These are phyloP conservation scores for Aspergillus brasiliensis DNA, from an alignment of 2,329 filamentous ascomycete genomes.

Conservation along the genomic window DNA sequence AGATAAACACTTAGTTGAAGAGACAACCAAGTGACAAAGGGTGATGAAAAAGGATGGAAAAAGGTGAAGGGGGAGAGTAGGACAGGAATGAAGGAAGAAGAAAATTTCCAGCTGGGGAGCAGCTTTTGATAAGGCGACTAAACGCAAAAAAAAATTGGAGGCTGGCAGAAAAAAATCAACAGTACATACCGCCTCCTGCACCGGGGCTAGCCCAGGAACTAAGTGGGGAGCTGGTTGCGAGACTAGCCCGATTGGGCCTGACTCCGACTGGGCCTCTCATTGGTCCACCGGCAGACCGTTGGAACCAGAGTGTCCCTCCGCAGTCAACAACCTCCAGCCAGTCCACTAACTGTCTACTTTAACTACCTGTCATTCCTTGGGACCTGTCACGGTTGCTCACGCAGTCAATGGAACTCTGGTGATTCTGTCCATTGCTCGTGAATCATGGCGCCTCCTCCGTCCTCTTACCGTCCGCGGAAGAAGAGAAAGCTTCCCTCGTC, in stretches of 20 bases:
- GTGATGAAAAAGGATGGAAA: constrained; percentile 12
- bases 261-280: background rate
- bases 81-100: constrained; percentile 24
- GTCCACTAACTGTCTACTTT: too few relatives aligned
- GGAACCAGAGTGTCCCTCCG: background rate
- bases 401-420: constrained; percentile 26
- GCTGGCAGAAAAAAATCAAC: constrained; percentile 31
- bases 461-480: constrained; percentile 48
- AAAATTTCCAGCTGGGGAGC: constrained; percentile 25
- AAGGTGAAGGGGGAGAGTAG: constrained; percentile 12
- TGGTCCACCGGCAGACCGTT: background rate
- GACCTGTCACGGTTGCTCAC: background rate
- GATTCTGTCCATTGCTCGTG: constrained; percentile 14
- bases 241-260: background rate
- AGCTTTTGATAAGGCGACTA: constrained; percentile 31
- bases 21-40: constrained; percentile 20
- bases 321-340: background rate
- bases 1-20: constrained; percentile 16
- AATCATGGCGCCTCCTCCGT: constrained; percentile 33
- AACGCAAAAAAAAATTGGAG: constrained; percentile 34
- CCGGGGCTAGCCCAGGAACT: constrained; percentile 19
- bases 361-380: too few relatives aligned
- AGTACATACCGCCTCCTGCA: constrained; percentile 29
- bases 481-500: constrained; percentile 43
- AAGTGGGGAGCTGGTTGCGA: background rate